phyloP scores from a whole-genome alignment of 352 stramenopile genomes.

The Pythium biforme region DNA sequence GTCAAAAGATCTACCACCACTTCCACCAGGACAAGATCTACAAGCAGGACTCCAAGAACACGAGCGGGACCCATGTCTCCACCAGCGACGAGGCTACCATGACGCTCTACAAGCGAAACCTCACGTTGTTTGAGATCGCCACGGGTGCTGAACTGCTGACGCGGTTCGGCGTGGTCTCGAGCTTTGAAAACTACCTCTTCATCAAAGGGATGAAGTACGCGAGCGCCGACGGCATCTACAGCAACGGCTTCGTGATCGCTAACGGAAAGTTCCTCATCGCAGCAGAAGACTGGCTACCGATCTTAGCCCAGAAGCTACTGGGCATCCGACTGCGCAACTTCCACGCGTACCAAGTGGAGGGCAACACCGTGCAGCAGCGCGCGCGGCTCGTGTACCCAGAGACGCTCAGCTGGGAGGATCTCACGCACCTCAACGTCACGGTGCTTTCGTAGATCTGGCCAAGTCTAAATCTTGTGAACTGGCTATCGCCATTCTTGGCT shows the following conservation, averaged over 20 bases:
- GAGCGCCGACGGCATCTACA: constrained; percentile 49
- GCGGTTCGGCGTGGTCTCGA: constrained; percentile 27
- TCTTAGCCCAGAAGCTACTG: constrained; percentile 45
- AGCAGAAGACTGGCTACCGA: constrained; percentile 36
- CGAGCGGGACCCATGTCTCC: background rate
- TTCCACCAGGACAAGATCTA: constrained; percentile 6
- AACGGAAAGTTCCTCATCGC: constrained; percentile 49
- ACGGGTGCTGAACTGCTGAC: constrained; percentile 19
- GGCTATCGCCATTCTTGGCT: no score
- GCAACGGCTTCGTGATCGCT: constrained; percentile 55
- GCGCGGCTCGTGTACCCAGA: constrained; percentile 32
- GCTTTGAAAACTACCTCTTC: constrained; percentile 45
- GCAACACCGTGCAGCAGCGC: constrained; percentile 28
- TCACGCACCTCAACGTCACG: constrained; percentile 27
- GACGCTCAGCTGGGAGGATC: constrained; percentile 27
- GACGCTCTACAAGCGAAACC: constrained; percentile 3
- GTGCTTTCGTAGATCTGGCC: constrained; percentile 31
- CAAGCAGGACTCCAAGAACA: background rate
- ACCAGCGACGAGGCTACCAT: constrained; percentile 4
- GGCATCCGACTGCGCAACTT: constrained; percentile 37
- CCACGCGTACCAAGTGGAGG: constrained; percentile 40
- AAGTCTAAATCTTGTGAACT: no score
- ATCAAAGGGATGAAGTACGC: constrained; percentile 40
- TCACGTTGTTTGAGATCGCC: constrained; percentile 19
- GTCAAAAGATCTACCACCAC: constrained; percentile 26